Evolutionary conservation across 2,329 filamentous ascomycete genomes (phyloP).

Genomic region (Cladosporium sp.): DNA sequence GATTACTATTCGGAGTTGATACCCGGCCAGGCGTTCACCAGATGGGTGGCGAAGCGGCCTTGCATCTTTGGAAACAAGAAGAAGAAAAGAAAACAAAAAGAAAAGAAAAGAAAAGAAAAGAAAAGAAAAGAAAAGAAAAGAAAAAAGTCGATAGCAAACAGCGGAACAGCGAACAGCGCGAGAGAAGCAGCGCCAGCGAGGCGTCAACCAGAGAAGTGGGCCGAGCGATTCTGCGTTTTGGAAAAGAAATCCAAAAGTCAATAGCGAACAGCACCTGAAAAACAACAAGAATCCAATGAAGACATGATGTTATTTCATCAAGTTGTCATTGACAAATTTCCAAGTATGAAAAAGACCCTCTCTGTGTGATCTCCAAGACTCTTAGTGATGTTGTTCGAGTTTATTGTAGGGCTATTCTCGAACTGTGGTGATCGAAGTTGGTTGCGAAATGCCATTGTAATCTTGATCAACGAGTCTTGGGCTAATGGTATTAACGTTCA

Average conservation of each 20-base stretch:
- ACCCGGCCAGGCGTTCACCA: background rate
- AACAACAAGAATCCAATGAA: too few relatives aligned
- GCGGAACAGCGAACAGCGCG: background rate
- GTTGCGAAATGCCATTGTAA: too few relatives aligned
- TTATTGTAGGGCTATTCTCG: too few relatives aligned
- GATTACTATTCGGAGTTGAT: background rate
- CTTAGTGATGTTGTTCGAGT: too few relatives aligned
- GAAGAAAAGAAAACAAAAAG: background rate
- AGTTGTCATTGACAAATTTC: too few relatives aligned
- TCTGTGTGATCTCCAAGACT: too few relatives aligned
- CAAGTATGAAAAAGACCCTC: too few relatives aligned
- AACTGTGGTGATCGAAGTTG: too few relatives aligned
- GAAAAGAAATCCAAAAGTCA: background rate
- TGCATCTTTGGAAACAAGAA: background rate
- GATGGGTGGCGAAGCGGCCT: background rate
- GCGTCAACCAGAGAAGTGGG: background rate
- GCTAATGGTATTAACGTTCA: too few relatives aligned
- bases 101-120: background rate
- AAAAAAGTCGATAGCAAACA: background rate
- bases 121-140: background rate
- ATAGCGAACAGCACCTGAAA: too few relatives aligned
- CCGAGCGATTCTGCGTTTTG: background rate
- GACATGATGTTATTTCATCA: too few relatives aligned
- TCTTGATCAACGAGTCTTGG: too few relatives aligned
- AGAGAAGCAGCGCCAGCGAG: background rate